phyloP scores from a whole-genome alignment of 23 red algal genomes.

The Agarophyton chilense region DNA sequence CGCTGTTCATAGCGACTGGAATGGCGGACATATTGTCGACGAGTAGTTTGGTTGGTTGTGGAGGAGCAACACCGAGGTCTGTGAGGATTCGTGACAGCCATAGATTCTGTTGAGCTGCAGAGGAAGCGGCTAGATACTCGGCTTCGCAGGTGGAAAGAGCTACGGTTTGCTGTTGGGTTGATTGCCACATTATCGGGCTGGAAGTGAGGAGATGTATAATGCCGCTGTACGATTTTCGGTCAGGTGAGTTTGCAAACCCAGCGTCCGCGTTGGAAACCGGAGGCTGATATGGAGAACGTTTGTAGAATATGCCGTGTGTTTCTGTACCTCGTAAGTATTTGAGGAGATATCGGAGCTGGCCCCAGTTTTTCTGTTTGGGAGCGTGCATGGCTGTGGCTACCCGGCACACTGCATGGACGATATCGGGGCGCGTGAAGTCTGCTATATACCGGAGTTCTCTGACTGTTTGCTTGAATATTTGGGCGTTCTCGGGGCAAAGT shows the following conservation, averaged over 20 bases:
- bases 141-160: conserved; percentile 33
- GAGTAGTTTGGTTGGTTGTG: not conserved
- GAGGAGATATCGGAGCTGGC: not conserved
- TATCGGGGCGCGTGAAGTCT: not conserved
- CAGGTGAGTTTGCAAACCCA: not conserved
- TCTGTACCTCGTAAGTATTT: not conserved
- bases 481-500: not conserved
- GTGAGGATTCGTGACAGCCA: not conserved
- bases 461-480: conserved; percentile 20
- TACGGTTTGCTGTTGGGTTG: not conserved
- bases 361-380: not conserved
- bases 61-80: not conserved
- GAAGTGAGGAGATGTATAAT: not conserved
- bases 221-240: not conserved
- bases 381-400: not conserved
- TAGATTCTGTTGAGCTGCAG: not conserved
- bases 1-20: not conserved
- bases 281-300: not conserved
- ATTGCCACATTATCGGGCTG: conserved; percentile 28
- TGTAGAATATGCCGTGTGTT: not conserved
- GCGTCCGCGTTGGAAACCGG: not conserved
- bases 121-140: not conserved
- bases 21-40: conserved; percentile 28
- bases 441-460: conserved; percentile 7
- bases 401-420: not conserved